A percentile compares a stretch with the other conserved stretches of the same genome.
Evolutionary conservation across 345 rosid genomes (phyloP).

Genomic region (Arabidopsis suecica): DNA sequence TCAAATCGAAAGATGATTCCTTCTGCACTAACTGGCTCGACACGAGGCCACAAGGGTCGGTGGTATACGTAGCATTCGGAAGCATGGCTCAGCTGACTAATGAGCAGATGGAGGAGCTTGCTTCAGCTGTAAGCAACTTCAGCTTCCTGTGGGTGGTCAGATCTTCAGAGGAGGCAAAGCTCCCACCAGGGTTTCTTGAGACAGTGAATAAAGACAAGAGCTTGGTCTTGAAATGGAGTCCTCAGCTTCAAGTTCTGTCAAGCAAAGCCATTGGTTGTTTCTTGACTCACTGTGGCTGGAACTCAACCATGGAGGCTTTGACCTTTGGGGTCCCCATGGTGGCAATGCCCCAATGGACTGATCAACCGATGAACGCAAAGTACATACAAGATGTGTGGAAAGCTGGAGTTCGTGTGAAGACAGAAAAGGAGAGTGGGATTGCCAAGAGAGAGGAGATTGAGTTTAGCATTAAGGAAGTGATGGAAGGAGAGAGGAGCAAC

Average conservation of each 20-base stretch:
- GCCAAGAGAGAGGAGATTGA: slow-evolving; percentile 59
- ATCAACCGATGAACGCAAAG: slow-evolving; percentile 60
- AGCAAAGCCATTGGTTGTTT: slow-evolving; percentile 61
- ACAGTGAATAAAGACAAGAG: slow-evolving; percentile 43
- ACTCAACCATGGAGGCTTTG: slow-evolving; percentile 59
- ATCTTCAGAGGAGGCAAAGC: slow-evolving; percentile 51
- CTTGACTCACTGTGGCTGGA: slow-evolving; percentile 75
- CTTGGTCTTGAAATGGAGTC: slow-evolving; percentile 57
- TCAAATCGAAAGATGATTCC: slow-evolving; percentile 32
- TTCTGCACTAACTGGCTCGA: slow-evolving; percentile 53
- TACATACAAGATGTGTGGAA: slow-evolving; percentile 63
- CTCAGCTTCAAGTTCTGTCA: slow-evolving; percentile 57
- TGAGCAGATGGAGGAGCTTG: slow-evolving; percentile 60
- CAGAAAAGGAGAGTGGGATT: slow-evolving; percentile 51
- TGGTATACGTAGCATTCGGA: slow-evolving; percentile 71
- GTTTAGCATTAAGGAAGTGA: slow-evolving; percentile 52
- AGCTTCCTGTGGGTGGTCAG: slow-evolving; percentile 67
- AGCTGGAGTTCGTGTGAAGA: slow-evolving; percentile 60
- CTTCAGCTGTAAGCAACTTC: slow-evolving; percentile 51
- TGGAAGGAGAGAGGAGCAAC: slow-evolving; percentile 53
- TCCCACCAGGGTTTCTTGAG: slow-evolving; percentile 44
- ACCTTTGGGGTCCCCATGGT: slow-evolving; percentile 60
- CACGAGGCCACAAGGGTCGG: slow-evolving; percentile 55
- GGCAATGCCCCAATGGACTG: slow-evolving; percentile 59
- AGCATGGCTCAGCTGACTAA: slow-evolving; percentile 53